Evolutionary conservation across 2,329 filamentous ascomycete species (phyloP).

Genomic region (Fusarium sp.): DNA sequence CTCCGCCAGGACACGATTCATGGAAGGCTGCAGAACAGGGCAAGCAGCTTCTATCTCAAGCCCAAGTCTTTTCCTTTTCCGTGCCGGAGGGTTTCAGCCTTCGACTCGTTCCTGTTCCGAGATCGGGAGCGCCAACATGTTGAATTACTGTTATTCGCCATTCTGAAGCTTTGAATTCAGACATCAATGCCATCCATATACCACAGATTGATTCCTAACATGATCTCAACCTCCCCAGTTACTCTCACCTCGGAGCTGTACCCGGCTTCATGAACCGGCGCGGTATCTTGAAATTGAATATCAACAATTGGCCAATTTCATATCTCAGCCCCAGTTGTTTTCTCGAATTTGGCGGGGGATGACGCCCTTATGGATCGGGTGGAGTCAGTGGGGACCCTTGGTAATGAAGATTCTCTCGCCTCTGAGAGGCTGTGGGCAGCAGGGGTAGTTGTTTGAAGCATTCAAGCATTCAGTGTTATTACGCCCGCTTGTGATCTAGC

Average conservation of each 20-base stretch:
- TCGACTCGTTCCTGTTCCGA: neutral
- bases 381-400: conserved; percentile 38
- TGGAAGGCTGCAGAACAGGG: conserved; percentile 36
- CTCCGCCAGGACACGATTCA: conserved; percentile 30
- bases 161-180: neutral
- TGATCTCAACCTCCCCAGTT: conserved; percentile 22
- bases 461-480: conserved; percentile 2
- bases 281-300: conserved; percentile 40
- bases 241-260: conserved; percentile 23
- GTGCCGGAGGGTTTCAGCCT: neutral
- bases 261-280: conserved; percentile 24
- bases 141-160: neutral
- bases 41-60: conserved; percentile 7
- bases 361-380: conserved; percentile 33
- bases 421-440: conserved; percentile 39
- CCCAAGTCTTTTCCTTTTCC: neutral
- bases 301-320: conserved; percentile 34
- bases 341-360: conserved; percentile 29
- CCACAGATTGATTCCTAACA: conserved; percentile 15
- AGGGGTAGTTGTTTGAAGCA: conserved; percentile 18
- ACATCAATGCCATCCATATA: neutral
- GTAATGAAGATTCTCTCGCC: conserved; percentile 41
- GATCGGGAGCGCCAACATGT: neutral
- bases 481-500: conserved; percentile 1
- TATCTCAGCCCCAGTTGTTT: conserved; percentile 19